Evolutionary conservation across 73 alveolate genomes (phyloP), one percentile per base, ranked within the genome.

Genomic region (Breviolum minutum): DNA sequence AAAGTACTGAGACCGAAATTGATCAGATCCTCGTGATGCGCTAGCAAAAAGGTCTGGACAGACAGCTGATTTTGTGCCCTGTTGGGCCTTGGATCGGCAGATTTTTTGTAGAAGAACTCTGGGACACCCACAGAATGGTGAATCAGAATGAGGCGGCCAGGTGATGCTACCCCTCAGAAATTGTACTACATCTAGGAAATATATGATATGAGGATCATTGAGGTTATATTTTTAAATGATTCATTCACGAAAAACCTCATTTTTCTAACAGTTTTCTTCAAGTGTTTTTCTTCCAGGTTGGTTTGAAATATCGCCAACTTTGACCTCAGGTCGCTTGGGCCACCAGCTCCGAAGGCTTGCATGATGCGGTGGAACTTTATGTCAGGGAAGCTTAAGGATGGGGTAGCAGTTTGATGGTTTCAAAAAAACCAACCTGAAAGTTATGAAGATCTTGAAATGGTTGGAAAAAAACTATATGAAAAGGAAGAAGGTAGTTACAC

Each of bases 241-340:
- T n/a, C n/a, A n/a, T n/a, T n/a, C n/a, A n/a, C n/a, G n/a, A n/a
- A n/a, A n/a, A n/a, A n/a, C n/a, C n/a, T n/a, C n/a, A n/a, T n/a
- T n/a, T n/a, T n/a, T n/a, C n/a, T n/a, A n/a, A n/a, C n/a, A n/a
- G n/a, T n/a, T n/a, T n/a, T n/a, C n/a, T n/a, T n/a, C n/a, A n/a
- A n/a, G n/a, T n/a, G n/a, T n/a, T n/a, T n/a, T n/a, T n/a, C n/a
- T n/a, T n/a, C n/a, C n/a, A n/a, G n/a, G n/a, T n/a, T n/a, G n/a
- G n/a, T n/a, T n/a, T n/a, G n/a, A n/a, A n/a, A n/a, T n/a, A n/a
- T n/a, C n/a, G n/a, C n/a, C n/a, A n/a, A n/a, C n/a, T n/a, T n/a
- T n/a, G n/a, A n/a, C n/a, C n/a, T 54, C 64, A 92, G 98, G 98
- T 92, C 80, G 98, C 98, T 2, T 92, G 98, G 98, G 84, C 87